These are phyloP conservation scores for Dinochytrium kinnereticum DNA, from an alignment of 371 early-diverging fungal genomes.

Conservation along the genomic window DNA sequence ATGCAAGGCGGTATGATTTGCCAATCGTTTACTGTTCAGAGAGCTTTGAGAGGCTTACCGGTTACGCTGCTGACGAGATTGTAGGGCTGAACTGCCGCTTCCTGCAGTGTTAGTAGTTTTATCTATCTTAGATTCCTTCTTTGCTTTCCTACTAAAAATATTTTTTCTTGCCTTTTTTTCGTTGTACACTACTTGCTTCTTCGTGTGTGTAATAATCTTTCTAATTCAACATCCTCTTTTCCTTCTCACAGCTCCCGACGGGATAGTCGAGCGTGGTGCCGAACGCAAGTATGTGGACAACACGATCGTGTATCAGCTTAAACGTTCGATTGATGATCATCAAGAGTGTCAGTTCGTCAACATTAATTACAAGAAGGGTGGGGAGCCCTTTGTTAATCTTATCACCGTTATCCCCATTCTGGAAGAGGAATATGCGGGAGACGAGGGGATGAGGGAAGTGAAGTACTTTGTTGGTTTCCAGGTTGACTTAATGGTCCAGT, in stretches of 20 bases:
- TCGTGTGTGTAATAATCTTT: no score
- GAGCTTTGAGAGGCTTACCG: constrained; percentile 66
- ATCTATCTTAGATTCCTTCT: background rate
- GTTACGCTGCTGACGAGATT: constrained; percentile 58
- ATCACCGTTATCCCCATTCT: constrained; percentile 68
- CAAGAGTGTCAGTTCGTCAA: constrained; percentile 66
- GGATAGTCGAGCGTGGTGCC: constrained; percentile 38
- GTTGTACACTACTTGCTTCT: no score
- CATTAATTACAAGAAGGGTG: constrained; percentile 70
- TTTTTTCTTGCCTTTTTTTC: no score
- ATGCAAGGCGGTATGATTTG: constrained; percentile 40
- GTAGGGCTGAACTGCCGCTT: constrained; percentile 71
- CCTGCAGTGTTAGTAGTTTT: constrained; percentile 45
- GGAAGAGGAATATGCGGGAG: background rate
- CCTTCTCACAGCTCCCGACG: constrained; percentile 40
- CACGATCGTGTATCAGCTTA: constrained; percentile 56
- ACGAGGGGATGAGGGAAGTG: constrained; percentile 51
- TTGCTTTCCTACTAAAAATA: constrained; percentile 24
- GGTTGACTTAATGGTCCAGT: constrained; percentile 72
- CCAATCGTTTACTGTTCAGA: constrained; percentile 64
- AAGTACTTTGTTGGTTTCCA: constrained; percentile 72
- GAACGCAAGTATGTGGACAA: constrained; percentile 63
- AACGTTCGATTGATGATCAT: constrained; percentile 51
- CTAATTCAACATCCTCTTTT: constrained; percentile 14
- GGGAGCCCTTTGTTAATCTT: constrained; percentile 74